A percentile compares a stretch with the other conserved stretches of the same genome.
Evolutionary conservation across 495 filamentous ascomycete genomes (phyloP).

Genomic region (Penicillium lagena): DNA sequence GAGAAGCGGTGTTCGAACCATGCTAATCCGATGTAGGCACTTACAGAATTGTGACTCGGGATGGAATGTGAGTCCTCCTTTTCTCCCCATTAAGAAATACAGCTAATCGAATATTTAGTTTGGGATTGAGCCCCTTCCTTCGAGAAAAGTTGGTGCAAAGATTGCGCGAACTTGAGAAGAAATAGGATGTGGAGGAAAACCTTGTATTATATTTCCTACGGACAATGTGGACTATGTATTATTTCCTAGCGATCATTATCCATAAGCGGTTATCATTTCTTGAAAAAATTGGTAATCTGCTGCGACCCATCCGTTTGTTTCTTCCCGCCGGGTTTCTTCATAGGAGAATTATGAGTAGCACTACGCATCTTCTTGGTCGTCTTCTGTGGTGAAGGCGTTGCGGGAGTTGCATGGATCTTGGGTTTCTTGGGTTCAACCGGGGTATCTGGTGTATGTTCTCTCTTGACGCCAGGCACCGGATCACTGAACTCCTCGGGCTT

Average conservation of each 20-base stretch:
- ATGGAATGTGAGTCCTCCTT: constrained; percentile 49
- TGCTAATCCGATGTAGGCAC: constrained; percentile 27
- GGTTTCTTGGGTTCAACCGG: constrained; percentile 20
- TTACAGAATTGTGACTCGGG: constrained; percentile 51
- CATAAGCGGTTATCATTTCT: constrained; percentile 33
- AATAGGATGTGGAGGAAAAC: neutral
- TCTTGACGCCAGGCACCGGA: constrained; percentile 48
- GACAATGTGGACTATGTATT: too few relatives aligned
- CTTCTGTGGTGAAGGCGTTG: constrained; percentile 19
- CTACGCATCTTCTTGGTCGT: constrained; percentile 22
- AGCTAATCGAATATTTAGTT: constrained; percentile 25
- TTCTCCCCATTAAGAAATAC: neutral
- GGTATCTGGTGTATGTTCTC: constrained; percentile 41
- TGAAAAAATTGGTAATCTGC: constrained; percentile 84
- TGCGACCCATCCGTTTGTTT: constrained; percentile 57
- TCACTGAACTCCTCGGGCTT: constrained; percentile 38
- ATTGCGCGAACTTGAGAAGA: constrained; percentile 28
- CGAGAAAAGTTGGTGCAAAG: constrained; percentile 49
- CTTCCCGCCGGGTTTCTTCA: constrained; percentile 37
- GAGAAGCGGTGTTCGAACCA: neutral
- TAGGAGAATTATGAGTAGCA: constrained; percentile 37
- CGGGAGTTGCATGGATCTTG: constrained; percentile 11
- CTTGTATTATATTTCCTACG: too few relatives aligned
- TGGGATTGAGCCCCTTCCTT: constrained; percentile 52
- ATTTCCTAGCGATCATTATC: too few relatives aligned